Base-by-base conservation (phyloP, 441 rosid species). In the Brassica balearica region DNA sequence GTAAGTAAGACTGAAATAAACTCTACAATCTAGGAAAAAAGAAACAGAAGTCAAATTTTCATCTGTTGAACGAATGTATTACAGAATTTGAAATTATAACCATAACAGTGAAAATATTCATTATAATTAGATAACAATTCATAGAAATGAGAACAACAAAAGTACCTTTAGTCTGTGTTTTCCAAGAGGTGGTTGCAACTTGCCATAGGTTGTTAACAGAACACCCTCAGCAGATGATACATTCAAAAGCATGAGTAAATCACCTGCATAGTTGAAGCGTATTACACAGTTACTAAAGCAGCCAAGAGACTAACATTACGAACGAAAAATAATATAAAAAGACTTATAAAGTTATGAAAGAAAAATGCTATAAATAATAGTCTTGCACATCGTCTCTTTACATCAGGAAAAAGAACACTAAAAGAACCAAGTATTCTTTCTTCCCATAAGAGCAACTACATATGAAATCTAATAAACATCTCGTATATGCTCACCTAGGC, bases 111-210 rank as follows among this genome's bases (percentile, higher is more conserved):
- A 61, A 61, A 55, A 61, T 20, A 36, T 66, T 58, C 34, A 8
- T 10, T 41, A 43, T 2, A 20, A 32, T 53, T 25, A 53, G 36
- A 70, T 14, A 68, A 58, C 4, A 58, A 27, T 67, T 65, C 23
- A 75, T 56, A 34, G 67, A 69, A 43, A 22, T 48, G 27, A 51
- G 74, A 77, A 10, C 55, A 51, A 53, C 1, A 55, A 72, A 63
- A 62, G 61, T 71, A 93, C 99, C 96, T 93, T 95, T 73, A 95
- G 72, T 14, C 98, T 96, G 74, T 91, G 96, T 81, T 91, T 95
- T 69, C 98, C 96, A 22, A 95, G 97, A 75, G 99, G 99, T 68
- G 99, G 98, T 84, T 90, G 98, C 86, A 95, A 82, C 82, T 88
- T 92, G 55, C 99, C 99, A 77, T 90, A 95, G 2, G 99, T 91